A percentile compares a stretch with the other conserved stretches of the same genome.
Evolutionary conservation across 805 yeast genomes (phyloP).

Genomic region (Wickerhamomyces rabaulensis): DNA sequence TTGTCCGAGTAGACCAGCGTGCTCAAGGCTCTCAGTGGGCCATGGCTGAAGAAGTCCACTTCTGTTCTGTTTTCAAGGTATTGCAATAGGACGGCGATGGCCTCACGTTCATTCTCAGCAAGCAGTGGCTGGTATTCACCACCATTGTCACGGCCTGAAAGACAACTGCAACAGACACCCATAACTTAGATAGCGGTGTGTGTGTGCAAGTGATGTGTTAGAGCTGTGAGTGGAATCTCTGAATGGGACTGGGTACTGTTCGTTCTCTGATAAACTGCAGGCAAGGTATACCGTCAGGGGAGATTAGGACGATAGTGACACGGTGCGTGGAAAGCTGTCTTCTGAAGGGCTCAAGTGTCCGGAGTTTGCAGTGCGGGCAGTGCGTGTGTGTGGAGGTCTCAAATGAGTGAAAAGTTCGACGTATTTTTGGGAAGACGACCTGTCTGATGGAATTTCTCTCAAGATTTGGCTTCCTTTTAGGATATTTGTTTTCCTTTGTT

Average conservation of each 20-base stretch:
- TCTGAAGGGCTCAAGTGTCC: background rate
- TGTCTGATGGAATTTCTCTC: background rate
- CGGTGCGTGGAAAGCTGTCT: background rate
- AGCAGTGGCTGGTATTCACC: slow-evolving; percentile 68
- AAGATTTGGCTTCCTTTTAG: background rate
- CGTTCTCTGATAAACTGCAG: background rate
- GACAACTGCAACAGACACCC: slow-evolving; percentile 21
- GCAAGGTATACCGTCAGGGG: background rate
- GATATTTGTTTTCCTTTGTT: background rate
- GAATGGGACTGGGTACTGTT: background rate
- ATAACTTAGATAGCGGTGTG: slow-evolving; percentile 3
- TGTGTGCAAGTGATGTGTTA: background rate
- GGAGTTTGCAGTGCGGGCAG: background rate
- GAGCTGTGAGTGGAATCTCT: too few relatives aligned
- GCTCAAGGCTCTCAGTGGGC: slow-evolving; percentile 79
- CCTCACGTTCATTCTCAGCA: slow-evolving; percentile 96
- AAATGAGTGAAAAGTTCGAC: background rate
- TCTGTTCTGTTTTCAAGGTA: slow-evolving; percentile 84
- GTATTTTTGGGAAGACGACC: background rate
- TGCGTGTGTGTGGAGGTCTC: background rate
- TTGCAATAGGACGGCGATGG: slow-evolving; percentile 83
- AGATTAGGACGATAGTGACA: background rate
- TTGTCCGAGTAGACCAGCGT: slow-evolving; percentile 94
- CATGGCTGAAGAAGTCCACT: slow-evolving; percentile 85
- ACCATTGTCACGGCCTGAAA: slow-evolving; percentile 1